Base-by-base conservation (phyloP, 306 rosid species). In the Adenanthera pavonina region DNA sequence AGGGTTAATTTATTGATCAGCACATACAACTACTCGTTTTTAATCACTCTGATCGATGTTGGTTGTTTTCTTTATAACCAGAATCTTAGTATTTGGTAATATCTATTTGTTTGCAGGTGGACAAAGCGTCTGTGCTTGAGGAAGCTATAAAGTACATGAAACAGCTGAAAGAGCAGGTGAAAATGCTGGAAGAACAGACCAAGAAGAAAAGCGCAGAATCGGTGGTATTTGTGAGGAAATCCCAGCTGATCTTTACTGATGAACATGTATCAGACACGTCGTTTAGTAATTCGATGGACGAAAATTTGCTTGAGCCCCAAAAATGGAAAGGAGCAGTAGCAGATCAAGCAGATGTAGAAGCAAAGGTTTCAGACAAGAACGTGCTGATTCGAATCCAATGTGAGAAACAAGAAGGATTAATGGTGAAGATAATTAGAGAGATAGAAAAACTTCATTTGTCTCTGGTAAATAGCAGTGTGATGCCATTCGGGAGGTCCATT, bases 81-180 rank as follows among this genome's bases (percentile, higher is more conserved):
- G 52, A 2, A 47, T 14, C 3, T 51, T 3, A 14, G n/a, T 51
- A 0, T 47, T 14, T 41, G 70, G 49, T 47, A 35, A 4, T 43
- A 34, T 69, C 6, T 15, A 3, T 66, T 17, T 48, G 62, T 75
- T 49, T 79, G 20, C 25, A 90, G 97, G 69, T 81, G 85, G 95
- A 92, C 72, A 90, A 92, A 80, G 88, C 88, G 7, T 86, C 95
- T 4, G 89, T 94, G 74, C 92, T 94, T 47, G 94, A 85, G 69
- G 94, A 90, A 17, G 85, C 97, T 48, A 90, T 92, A 2, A 85
- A 83, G 78, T 87, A 92, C 65, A 82, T 94, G 85, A 90, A 89
- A 34, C 53, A 92, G 69, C 81, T 92, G 34, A 84, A 88, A 83
- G 91, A 81, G 38, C 83, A 85, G 13, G 88, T 92, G 56, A 83